phyloP scores from a whole-genome alignment of 352 stramenopile species.

The Albugo candida region DNA sequence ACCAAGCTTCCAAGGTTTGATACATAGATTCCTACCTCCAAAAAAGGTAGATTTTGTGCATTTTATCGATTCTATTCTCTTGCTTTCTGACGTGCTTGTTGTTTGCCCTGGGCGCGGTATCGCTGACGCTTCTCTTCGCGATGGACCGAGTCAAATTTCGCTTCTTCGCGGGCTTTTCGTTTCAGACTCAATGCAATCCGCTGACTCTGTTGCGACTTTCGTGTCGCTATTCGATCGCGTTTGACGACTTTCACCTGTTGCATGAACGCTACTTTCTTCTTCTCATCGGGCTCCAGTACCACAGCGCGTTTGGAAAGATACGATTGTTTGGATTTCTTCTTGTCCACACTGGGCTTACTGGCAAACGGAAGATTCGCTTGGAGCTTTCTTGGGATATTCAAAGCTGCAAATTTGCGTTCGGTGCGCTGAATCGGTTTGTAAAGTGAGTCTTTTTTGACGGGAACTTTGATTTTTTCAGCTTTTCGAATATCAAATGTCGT shows the following conservation, averaged over 20 bases:
- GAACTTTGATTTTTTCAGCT: slow-evolving; percentile 87
- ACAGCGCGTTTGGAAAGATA: slow-evolving; percentile 83
- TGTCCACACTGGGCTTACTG: slow-evolving; percentile 91
- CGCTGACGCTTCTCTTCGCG: slow-evolving; percentile 76
- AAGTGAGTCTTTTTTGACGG: slow-evolving; percentile 93
- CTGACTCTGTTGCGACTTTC: slow-evolving; percentile 82
- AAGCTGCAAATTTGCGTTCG: slow-evolving; percentile 79
- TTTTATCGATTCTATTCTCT: no score
- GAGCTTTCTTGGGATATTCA: slow-evolving; percentile 95
- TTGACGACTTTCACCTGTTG: slow-evolving; percentile 94
- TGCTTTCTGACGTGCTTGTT: slow-evolving; percentile 19
- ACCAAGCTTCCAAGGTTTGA: slow-evolving; percentile 31
- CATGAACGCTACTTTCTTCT: slow-evolving; percentile 94
- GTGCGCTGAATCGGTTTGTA: slow-evolving; percentile 97
- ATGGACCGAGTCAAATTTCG: slow-evolving; percentile 69
- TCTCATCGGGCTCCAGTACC: slow-evolving; percentile 91
- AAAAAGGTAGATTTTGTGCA: no score
- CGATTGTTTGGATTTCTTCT: slow-evolving; percentile 61
- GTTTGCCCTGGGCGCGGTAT: slow-evolving; percentile 65
- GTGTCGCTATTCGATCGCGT: slow-evolving; percentile 90
- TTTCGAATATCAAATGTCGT: slow-evolving; percentile 89
- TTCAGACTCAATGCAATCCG: slow-evolving; percentile 79
- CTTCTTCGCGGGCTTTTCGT: slow-evolving; percentile 83
- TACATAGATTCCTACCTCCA: no score
- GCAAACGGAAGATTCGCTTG: slow-evolving; percentile 92